These are phyloP conservation scores for Calonectria leucothoes DNA, from an alignment of 2,329 filamentous ascomycete genomes.

Conservation along the genomic window DNA sequence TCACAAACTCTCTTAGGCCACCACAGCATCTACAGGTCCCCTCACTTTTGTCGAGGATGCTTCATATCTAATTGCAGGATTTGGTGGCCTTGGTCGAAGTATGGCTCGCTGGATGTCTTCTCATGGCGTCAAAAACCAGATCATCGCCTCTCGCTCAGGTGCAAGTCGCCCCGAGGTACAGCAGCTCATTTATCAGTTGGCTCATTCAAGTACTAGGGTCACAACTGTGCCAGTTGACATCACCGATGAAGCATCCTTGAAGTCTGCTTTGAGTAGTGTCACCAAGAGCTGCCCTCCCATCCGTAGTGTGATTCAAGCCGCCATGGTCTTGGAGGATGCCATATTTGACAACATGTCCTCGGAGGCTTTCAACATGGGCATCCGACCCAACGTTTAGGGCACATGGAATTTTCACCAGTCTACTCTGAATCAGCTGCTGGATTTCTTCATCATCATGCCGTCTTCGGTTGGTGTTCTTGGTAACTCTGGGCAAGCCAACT, in stretches of 20 bases:
- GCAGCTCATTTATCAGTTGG: conserved; percentile 25
- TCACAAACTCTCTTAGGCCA: not conserved
- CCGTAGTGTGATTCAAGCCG: conserved; percentile 3
- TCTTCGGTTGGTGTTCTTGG: not conserved
- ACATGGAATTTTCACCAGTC: conserved; percentile 4
- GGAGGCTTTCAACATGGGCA: conserved; percentile 1
- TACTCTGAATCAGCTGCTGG: not conserved
- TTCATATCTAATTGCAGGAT: conserved; percentile 13
- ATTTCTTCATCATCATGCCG: conserved; percentile 16
- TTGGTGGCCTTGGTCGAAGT: conserved; percentile 6
- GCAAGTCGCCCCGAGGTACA: conserved; percentile 27
- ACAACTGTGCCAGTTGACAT: not conserved
- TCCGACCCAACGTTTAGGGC: conserved; percentile 9
- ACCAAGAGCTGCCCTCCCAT: not conserved
- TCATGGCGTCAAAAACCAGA: conserved; percentile 35
- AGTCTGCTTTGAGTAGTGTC: not conserved
- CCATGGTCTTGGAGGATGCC: conserved; percentile 15
- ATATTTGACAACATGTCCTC: conserved; percentile 10
- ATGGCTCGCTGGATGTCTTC: conserved; percentile 13
- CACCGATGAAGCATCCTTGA: not conserved
- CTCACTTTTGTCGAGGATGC: not conserved
- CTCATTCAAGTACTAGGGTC: not conserved
- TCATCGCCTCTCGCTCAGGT: conserved; percentile 44
- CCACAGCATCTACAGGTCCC: not conserved
- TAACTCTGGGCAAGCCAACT: not conserved